Conservation (phyloP, 306 rosid species). For the Lablab purpureus region DNA sequence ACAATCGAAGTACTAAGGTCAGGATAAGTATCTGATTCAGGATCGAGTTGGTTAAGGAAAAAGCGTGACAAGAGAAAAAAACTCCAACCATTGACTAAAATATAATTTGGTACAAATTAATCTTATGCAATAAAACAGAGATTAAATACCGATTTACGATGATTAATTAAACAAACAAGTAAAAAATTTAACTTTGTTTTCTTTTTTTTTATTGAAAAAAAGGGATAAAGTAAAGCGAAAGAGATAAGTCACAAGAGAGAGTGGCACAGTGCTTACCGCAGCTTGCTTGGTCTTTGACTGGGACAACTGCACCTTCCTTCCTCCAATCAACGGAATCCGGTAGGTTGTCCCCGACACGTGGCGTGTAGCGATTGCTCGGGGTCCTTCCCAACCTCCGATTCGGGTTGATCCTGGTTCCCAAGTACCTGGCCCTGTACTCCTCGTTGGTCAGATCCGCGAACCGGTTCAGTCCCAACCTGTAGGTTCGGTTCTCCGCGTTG, state of each 20-base stretch:
- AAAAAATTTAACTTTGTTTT: background rate
- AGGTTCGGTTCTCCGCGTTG: conserved; percentile 58
- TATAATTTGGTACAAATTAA: no score
- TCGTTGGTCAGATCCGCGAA: conserved; percentile 94
- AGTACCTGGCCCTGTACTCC: conserved; percentile 73
- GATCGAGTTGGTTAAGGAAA: no score
- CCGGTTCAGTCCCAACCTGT: conserved; percentile 75
- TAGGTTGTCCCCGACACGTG: conserved; percentile 71
- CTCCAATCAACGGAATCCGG: conserved; percentile 93
- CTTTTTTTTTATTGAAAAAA: no score
- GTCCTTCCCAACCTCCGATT: conserved; percentile 47
- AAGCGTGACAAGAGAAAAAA: no score
- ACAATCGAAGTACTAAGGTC: no score
- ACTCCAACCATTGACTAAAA: no score
- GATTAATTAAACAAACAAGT: background rate
- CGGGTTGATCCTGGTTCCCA: conserved; percentile 59
- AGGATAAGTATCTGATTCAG: no score
- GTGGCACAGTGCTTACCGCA: conserved; percentile 65
- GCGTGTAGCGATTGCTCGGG: conserved; percentile 60
- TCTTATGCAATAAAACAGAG: background rate
- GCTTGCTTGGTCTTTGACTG: conserved; percentile 85
- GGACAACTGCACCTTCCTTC: conserved; percentile 75
- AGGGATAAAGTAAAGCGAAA: background rate
- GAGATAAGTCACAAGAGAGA: background rate
- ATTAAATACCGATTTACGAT: background rate